These are phyloP conservation scores for Eragrostis tef DNA, from an alignment of 202 grass and related monocot genomes.

Conservation along the genomic window DNA sequence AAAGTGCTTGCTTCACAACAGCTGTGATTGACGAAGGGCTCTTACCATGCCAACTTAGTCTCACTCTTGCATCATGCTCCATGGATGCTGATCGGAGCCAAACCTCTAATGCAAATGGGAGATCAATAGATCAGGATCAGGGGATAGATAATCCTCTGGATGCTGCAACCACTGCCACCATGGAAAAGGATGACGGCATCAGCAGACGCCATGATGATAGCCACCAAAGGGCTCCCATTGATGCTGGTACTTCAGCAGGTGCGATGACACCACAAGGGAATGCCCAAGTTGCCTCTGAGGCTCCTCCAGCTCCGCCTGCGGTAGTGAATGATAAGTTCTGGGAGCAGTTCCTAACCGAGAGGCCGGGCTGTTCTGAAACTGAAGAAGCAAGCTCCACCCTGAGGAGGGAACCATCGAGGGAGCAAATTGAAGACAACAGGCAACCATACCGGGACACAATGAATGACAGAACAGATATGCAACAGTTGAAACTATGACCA, in stretches of 20 bases:
- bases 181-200: constrained; percentile 16
- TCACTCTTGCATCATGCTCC: constrained; percentile 73
- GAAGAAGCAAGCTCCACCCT: constrained; percentile 70
- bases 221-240: constrained; percentile 13
- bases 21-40: constrained; percentile 48
- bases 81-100: constrained; percentile 51
- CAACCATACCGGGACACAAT: constrained; percentile 29
- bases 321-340: constrained; percentile 90
- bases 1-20: constrained; percentile 46
- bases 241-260: constrained; percentile 15
- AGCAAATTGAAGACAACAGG: constrained; percentile 38
- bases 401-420: constrained; percentile 46
- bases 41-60: constrained; percentile 73
- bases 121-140: constrained; percentile 33
- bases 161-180: constrained; percentile 26
- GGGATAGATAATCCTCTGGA: background rate
- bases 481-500: constrained; percentile 66
- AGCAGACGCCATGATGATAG: constrained; percentile 24
- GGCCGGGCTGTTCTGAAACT: constrained; percentile 56
- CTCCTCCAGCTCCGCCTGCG: constrained; percentile 45
- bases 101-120: constrained; percentile 41
- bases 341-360: constrained; percentile 93
- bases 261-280: background rate
- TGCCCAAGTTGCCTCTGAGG: constrained; percentile 39
- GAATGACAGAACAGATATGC: constrained; percentile 45